Evolutionary conservation across 1,284 basidiomycete genomes (phyloP).

Genomic region (Trichosporon inkin): DNA sequence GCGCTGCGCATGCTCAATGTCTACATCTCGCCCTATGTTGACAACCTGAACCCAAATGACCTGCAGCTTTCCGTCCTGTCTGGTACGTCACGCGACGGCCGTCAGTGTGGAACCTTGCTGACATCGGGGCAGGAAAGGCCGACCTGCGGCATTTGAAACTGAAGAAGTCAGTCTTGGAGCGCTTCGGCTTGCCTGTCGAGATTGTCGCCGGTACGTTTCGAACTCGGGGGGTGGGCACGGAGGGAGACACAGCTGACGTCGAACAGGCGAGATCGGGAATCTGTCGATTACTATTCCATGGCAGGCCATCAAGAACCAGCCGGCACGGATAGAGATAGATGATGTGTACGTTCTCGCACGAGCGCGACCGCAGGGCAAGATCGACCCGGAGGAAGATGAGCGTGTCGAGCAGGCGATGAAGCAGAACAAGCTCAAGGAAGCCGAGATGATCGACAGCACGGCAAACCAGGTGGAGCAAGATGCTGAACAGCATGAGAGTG

Average conservation of each 20-base stretch:
- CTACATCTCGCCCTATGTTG: slow-evolving; percentile 91
- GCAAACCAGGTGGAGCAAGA: slow-evolving; percentile 50
- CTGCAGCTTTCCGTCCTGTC: slow-evolving; percentile 92
- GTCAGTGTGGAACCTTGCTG: not conserved
- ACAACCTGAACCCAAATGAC: slow-evolving; percentile 91
- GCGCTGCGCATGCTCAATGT: slow-evolving; percentile 67
- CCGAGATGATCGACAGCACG: slow-evolving; percentile 73
- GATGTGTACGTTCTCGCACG: slow-evolving; percentile 81
- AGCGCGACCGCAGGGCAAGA: slow-evolving; percentile 47
- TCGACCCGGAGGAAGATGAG: slow-evolving; percentile 83
- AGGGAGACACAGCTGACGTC: not conserved
- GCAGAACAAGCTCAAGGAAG: slow-evolving; percentile 79
- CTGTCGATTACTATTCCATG: slow-evolving; percentile 92
- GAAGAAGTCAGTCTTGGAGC: slow-evolving; percentile 92
- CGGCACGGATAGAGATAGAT: slow-evolving; percentile 86
- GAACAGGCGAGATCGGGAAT: slow-evolving; percentile 81
- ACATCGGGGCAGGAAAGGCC: slow-evolving; percentile 63
- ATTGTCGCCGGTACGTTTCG: slow-evolving; percentile 75
- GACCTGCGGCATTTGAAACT: slow-evolving; percentile 76
- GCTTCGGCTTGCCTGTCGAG: slow-evolving; percentile 93
- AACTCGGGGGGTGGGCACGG: not conserved
- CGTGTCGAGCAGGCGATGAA: slow-evolving; percentile 77
- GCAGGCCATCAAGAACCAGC: slow-evolving; percentile 89
- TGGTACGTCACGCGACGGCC: slow-evolving; percentile 54
- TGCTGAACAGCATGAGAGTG: slow-evolving; percentile 40